Evolutionary conservation across 1,139 yeast genomes (phyloP), one percentile per base, ranked within the genome.

Genomic region (Oligophagozyma castellii): DNA sequence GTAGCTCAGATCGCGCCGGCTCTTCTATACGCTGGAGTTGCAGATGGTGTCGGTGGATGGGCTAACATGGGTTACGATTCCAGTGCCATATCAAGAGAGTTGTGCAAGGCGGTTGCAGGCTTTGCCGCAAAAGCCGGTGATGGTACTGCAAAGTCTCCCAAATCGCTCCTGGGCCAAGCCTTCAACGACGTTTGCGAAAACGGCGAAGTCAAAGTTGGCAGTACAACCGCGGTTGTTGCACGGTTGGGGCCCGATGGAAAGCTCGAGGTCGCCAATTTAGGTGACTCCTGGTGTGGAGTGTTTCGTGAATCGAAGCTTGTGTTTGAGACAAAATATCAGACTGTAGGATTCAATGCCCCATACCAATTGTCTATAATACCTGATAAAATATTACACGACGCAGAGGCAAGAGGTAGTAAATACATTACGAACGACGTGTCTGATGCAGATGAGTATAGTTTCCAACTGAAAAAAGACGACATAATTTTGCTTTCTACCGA

Each of bases 11-110:
- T 48, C 10, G 53, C 58, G 5, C 48, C 57, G 15, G 47, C 51
- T 13, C 59, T 58, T 8, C 63, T 69, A 6, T 63, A 65, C 22
- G 64, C 81, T 5, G 96, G 95, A 6, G 95, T 89, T 2, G 89
- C 95, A 3, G 98, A 89, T 54, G 98, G 98, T 12, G 96, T 89
- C 4, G 96, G 96, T 12, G 96, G 96, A 2, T 89, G 96, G 95
- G 70, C 83, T 2, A 89, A 80, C 40, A 75, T 81, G 23, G 95
- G 95, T 0, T 79, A 74, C 42, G 95, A 86, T 51, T 80, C 95
- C 2, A 70, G 78, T 35, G 86, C 86, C 5, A 76, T 78, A 26
- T 72, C 81, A 10, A 59, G 86, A 43, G 86, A 76, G 44, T 54
- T 77, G 28, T 75, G 84, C 40, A 53, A 53, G 11, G 53, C 65